Evolutionary conservation across 139 green algal genomes (phyloP), one percentile per base, ranked within the genome.

Genomic region (Chlamydomonas incerta): DNA sequence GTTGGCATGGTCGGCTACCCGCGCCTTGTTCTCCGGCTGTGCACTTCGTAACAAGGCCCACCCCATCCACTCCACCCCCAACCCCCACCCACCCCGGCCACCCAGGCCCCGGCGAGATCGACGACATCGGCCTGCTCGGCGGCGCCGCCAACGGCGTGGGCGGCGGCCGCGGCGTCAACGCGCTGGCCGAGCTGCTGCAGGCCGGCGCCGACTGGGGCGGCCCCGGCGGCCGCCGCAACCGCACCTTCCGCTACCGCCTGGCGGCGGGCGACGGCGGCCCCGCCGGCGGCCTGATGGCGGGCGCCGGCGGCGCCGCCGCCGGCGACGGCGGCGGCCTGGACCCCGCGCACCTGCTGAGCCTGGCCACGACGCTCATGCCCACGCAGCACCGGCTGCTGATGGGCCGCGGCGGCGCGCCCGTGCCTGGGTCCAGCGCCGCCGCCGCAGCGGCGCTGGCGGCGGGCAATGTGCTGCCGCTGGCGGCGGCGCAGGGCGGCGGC

Each of bases 351-450:
- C 81, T 88, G 62, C 63, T 83, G 33, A 47, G 46, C 37, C 29
- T 87, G 24, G 76, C 69, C 9, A 65, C 46, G n/a, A 67, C 71
- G 31, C 76, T 91, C 20, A 74, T 91, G 82, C 82, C 82, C 24
- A 50, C 63, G 31, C 87, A 90, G 85, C 87, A 91, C 81, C 77
- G 90, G 8, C 74, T 91, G 46, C 52, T 77, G 66, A 17, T 35
- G 29, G 50, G 57, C 26, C 60, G 75, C 35, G 68, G 28, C 60
- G n/a, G 34, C 29, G 41, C 55, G 6, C 24, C 33, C 26, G 37
- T 31, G 6, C 24, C 13, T 4, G 33, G 46, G 37, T 17, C 79
- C 46, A 26, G 55, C 24, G 66, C 33, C 6, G 50, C 67, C 20
- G 80, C 80, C 46, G 41, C 80, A 28, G 67, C 52, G 50, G 66